These are phyloP conservation scores for Candida berthetii DNA, from an alignment of 805 yeast species.

Conservation along the genomic window DNA sequence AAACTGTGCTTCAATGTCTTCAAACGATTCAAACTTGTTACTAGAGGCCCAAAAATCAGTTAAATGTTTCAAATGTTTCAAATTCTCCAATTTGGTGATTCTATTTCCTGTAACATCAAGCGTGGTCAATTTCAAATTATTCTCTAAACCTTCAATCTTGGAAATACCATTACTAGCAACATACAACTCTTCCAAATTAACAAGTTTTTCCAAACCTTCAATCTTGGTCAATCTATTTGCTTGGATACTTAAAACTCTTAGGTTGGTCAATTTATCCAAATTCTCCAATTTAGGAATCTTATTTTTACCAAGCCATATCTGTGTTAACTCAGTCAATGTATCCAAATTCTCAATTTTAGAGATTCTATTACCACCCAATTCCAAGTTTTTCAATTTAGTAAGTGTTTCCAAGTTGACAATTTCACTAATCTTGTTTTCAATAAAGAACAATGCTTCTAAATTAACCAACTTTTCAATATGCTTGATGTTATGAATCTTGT, in stretches of 20 bases:
- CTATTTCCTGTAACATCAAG: conserved; percentile 80
- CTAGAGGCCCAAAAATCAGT: conserved; percentile 94
- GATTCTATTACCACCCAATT: conserved; percentile 85
- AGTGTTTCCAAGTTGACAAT: conserved; percentile 63
- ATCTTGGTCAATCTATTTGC: conserved; percentile 73
- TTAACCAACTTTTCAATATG: conserved; percentile 59
- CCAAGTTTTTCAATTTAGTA: conserved; percentile 57
- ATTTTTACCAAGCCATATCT: conserved; percentile 93
- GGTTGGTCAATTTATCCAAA: conserved; percentile 48
- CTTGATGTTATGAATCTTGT: conserved; percentile 80
- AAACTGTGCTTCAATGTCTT: conserved; percentile 62
- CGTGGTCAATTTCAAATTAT: conserved; percentile 57
- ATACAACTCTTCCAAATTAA: conserved; percentile 77
- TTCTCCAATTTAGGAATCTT: conserved; percentile 60
- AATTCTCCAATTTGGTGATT: conserved; percentile 52
- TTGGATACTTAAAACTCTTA: conserved; percentile 81
- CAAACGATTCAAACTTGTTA: conserved; percentile 63
- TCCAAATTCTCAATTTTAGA: conserved; percentile 53
- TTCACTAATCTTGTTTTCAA: conserved; percentile 77
- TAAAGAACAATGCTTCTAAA: conserved; percentile 70
- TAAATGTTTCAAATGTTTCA: conserved; percentile 59
- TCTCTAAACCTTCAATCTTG: conserved; percentile 72
- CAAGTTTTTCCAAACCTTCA: conserved; percentile 73
- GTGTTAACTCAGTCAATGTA: conserved; percentile 49
- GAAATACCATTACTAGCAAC: conserved; percentile 78